phyloP scores from a whole-genome alignment of 352 stramenopile genomes.

The Pythium dissimile region DNA sequence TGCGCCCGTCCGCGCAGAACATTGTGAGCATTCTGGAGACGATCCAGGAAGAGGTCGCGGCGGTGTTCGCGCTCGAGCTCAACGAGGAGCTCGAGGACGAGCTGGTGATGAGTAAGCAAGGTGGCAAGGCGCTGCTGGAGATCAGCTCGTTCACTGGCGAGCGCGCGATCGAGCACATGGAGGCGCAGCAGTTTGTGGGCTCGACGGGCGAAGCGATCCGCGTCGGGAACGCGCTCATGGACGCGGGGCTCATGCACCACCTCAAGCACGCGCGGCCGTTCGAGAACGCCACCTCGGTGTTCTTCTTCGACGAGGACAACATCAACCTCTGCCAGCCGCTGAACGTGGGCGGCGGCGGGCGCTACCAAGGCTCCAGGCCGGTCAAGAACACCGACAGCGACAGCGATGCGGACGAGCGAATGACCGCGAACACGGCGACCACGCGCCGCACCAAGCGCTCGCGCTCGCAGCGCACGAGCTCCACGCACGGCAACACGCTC shows the following conservation, averaged over 20 bases:
- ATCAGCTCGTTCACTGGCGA: slow-evolving; percentile 17
- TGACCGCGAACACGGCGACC: slow-evolving; percentile 1
- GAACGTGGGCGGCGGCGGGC: background rate
- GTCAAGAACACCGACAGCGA: background rate
- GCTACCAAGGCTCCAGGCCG: background rate
- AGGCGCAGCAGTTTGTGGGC: slow-evolving; percentile 16
- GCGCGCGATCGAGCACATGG: slow-evolving; percentile 18
- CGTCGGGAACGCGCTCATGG: slow-evolving; percentile 31
- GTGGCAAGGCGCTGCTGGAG: background rate
- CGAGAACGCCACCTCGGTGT: slow-evolving; percentile 8
- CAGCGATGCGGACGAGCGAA: slow-evolving; percentile 8
- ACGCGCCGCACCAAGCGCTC: slow-evolving; percentile 7
- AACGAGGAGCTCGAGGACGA: slow-evolving; percentile 12
- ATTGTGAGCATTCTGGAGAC: slow-evolving; percentile 26
- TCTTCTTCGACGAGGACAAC: slow-evolving; percentile 24
- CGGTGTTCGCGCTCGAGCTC: slow-evolving; percentile 12
- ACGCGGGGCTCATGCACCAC: slow-evolving; percentile 30
- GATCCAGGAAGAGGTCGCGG: slow-evolving; percentile 22
- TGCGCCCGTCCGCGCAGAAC: slow-evolving; percentile 20
- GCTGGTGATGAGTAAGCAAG: slow-evolving; percentile 1
- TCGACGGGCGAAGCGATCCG: slow-evolving; percentile 18
- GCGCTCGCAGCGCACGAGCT: slow-evolving; percentile 35
- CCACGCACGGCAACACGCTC: slow-evolving; percentile 32
- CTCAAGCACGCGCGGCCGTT: slow-evolving; percentile 24
- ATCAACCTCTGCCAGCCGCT: slow-evolving; percentile 21